Base-by-base conservation (phyloP, 2,329 filamentous ascomycete genomes). In the Didymella keratinophila region DNA sequence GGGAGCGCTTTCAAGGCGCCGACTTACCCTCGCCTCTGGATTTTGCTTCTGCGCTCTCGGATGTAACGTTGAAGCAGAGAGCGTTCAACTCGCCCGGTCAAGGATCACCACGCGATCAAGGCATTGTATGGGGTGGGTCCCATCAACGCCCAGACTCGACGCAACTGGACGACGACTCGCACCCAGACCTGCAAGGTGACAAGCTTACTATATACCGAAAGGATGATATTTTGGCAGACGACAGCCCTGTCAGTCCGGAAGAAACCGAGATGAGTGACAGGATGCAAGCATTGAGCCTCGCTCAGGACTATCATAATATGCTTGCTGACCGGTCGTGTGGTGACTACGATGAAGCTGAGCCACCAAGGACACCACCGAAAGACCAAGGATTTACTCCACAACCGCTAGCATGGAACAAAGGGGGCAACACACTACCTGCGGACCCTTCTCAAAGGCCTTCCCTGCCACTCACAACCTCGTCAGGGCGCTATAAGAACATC, bases 291-390 rank as follows among this genome's bases (percentile, higher is more conserved):
- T 51, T 65, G 32, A 69, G 66, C 49, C 70, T 72, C 43, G 68
- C 66, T 12, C 69, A 73, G 53, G 73, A 73, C 18, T 74, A 74
- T 34, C 72, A 74, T 41, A 56, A 68, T 30, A 54, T 71, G 5
- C 50, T 75, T 7, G 60, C 61, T 14, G 65, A 71, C 25, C 67
- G 68, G 36, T 71, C 71, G 43, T 61, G 67, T n/a, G 61, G 67
- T 37, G 48, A 34, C 4, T 32, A 32, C 20, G 11, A 21, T n/a
- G 23, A 18, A 16, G 4, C 54, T 47, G 58, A 45, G n/a, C 7
- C 12, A 28, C 36, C 45, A 7, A 50, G 37, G 16, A 6, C 48
- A 23, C 56, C 43, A 12, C 52, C 51, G 1, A 47, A 61, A n/a
- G 49, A 64, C 27, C 47, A 55, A 18, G 47, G 62, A 4, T 25